Evolutionary conservation across 148 eudicot genomes (phyloP).

Genomic region (Amaranthus palmeri): DNA sequence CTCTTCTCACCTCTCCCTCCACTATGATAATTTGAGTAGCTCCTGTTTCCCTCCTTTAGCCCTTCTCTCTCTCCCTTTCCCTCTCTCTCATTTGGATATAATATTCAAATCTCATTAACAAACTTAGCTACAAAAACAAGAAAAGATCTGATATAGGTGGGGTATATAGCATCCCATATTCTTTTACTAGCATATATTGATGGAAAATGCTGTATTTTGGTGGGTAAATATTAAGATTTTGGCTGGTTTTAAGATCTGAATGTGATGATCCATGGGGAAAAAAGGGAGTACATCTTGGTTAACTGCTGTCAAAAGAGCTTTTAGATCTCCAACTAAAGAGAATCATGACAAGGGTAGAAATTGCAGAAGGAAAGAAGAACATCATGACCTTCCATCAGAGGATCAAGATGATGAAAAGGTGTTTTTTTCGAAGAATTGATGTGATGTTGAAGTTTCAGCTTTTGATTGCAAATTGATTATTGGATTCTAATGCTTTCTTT

Average conservation of each 20-base stretch:
- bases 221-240: conserved; percentile 6
- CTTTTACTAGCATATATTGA: conserved; percentile 9
- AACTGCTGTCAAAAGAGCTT: conserved; percentile 73
- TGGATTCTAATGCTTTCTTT: conserved; percentile 13
- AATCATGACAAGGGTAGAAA: conserved; percentile 36
- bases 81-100: conserved; percentile 16
- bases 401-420: conserved; percentile 66
- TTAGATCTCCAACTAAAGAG: conserved; percentile 69
- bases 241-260: conserved; percentile 13
- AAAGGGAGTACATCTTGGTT: conserved; percentile 60
- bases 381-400: conserved; percentile 25
- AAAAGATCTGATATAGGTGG: background rate
- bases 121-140: conserved; percentile 5
- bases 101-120: conserved; percentile 4
- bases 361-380: conserved; percentile 42
- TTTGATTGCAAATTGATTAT: background rate
- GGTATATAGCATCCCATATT: background rate
- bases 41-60: background rate
- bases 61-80: background rate
- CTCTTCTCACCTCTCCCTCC: conserved; percentile 14
- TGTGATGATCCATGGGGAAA: conserved; percentile 29
- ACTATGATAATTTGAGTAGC: conserved; percentile 12
- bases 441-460: background rate
- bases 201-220: conserved; percentile 13
- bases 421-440: background rate